Conservation (phyloP, 805 yeast genomes). For the Candida schatavii region DNA sequence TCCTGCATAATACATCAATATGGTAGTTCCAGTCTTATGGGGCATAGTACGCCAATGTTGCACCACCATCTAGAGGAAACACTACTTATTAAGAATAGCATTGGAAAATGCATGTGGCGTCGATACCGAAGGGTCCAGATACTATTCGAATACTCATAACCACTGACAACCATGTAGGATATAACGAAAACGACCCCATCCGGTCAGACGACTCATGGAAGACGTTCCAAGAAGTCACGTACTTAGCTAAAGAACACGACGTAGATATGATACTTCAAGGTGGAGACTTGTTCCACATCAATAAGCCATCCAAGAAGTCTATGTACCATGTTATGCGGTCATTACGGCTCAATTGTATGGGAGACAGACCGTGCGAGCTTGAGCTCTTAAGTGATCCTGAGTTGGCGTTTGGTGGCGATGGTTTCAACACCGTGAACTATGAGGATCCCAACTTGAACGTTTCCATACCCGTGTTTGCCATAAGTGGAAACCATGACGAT, state of each 20-base stretch:
- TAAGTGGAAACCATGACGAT: conserved; percentile 96
- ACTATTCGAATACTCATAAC: conserved; percentile 79
- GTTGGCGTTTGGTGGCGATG: conserved; percentile 50
- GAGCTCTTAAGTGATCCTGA: conserved; percentile 80
- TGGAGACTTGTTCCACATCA: conserved; percentile 90
- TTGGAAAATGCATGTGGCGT: conserved; percentile 26
- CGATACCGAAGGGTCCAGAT: conserved; percentile 51
- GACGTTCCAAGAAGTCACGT: conserved; percentile 81
- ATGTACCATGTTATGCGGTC: conserved; percentile 77
- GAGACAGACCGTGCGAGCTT: conserved; percentile 83
- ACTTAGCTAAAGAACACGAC: conserved; percentile 62
- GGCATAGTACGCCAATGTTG: no score
- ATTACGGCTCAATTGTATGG: conserved; percentile 69
- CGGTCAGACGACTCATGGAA: conserved; percentile 87
- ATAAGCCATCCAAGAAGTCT: conserved; percentile 85
- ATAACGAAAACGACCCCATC: conserved; percentile 82
- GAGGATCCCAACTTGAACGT: conserved; percentile 90
- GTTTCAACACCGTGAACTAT: conserved; percentile 72
- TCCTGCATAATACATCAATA: no score
- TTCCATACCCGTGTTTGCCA: conserved; percentile 86
- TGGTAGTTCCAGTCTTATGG: no score
- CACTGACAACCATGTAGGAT: conserved; percentile 96
- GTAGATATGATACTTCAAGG: conserved; percentile 89
- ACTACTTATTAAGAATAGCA: no score
- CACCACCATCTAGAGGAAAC: no score